These are phyloP conservation scores for Asterionellopsis glacialis DNA, from an alignment of 108 stramenopile species.

Conservation along the genomic window DNA sequence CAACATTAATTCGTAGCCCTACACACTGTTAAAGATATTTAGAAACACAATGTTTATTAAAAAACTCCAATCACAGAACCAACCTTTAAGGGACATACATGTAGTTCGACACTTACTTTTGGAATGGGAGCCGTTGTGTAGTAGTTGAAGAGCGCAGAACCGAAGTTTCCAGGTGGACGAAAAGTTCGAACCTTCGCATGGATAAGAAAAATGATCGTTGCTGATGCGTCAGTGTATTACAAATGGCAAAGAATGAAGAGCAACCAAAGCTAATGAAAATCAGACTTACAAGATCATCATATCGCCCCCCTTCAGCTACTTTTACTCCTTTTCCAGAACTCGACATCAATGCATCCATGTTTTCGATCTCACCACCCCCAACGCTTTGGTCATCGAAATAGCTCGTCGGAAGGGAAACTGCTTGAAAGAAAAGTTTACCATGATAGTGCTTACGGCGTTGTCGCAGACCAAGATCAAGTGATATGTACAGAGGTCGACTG, in stretches of 20 bases:
- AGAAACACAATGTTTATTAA: neutral
- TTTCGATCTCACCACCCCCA: no score
- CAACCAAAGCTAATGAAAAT: neutral
- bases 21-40: constrained; percentile 17
- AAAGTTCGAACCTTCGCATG: constrained; percentile 25
- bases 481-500: constrained; percentile 51
- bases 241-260: neutral
- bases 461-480: constrained; percentile 68
- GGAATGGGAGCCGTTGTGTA: constrained; percentile 72
- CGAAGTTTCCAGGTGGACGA: constrained; percentile 80
- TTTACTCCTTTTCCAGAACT: constrained; percentile 42
- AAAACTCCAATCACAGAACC: neutral
- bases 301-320: constrained; percentile 74
- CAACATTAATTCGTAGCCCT: constrained; percentile 59
- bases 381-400: no score
- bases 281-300: constrained; percentile 39
- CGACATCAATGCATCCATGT: constrained; percentile 34
- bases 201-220: neutral
- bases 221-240: neutral
- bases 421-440: constrained; percentile 62
- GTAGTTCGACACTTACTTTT: constrained; percentile 10
- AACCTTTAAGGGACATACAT: neutral
- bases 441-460: constrained; percentile 60
- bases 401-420: constrained; percentile 37
- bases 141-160: constrained; percentile 29